A percentile compares a stretch with the other conserved stretches of the same genome.
These are phyloP conservation scores for Erodium chrysanthum DNA, from an alignment of 441 rosid species.

Conservation along the genomic window DNA sequence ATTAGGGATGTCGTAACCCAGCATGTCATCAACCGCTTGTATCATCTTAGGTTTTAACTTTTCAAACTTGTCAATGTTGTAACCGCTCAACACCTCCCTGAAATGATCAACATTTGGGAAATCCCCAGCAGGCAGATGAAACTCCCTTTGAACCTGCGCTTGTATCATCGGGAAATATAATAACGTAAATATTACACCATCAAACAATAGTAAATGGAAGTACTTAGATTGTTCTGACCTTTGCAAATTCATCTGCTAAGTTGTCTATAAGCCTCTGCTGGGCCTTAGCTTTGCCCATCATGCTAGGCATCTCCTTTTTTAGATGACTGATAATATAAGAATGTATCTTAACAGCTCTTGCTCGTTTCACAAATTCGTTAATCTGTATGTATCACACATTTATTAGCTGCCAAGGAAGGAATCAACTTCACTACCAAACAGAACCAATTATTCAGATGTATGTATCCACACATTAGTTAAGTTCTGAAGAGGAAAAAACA, in stretches of 20 bases:
- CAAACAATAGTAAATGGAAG: neutral
- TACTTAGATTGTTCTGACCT: slow-evolving; percentile 33
- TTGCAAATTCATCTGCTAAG: slow-evolving; percentile 61
- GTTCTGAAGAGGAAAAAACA: neutral
- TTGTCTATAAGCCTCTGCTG: slow-evolving; percentile 72
- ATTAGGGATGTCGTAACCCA: slow-evolving; percentile 81
- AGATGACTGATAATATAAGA: slow-evolving; percentile 87
- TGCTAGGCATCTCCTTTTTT: slow-evolving; percentile 83
- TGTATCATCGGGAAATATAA: slow-evolving; percentile 1
- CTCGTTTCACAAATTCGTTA: slow-evolving; percentile 90
- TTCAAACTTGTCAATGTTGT: slow-evolving; percentile 78
- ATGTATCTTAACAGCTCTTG: slow-evolving; percentile 92
- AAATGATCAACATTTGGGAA: slow-evolving; percentile 77
- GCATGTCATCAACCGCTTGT: slow-evolving; percentile 81
- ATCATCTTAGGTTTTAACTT: slow-evolving; percentile 83
- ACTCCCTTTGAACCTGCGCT: slow-evolving; percentile 74
- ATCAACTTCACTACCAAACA: neutral
- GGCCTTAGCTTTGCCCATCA: slow-evolving; percentile 86
- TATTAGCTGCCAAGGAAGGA: neutral
- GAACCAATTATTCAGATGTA: neutral
- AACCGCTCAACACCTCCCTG: slow-evolving; percentile 58
- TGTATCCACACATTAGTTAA: neutral
- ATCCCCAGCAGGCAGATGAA: slow-evolving; percentile 81
- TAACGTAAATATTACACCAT: neutral
- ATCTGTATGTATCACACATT: slow-evolving; percentile 35